Conservation (phyloP, 164 flowering plant genomes). For the Chimonanthus praecox region DNA sequence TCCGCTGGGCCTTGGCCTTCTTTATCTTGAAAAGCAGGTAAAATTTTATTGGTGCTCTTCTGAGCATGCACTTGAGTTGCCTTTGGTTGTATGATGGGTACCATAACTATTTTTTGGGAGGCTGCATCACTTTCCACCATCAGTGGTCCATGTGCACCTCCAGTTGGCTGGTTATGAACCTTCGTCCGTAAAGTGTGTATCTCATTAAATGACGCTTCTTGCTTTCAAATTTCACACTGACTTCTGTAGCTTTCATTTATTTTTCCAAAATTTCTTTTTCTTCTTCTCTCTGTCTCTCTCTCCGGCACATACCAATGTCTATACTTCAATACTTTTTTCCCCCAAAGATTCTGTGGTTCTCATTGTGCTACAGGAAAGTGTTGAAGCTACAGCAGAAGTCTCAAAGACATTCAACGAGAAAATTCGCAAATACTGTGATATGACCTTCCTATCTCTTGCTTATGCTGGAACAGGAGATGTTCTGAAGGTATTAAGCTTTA, state of each 20-base stretch:
- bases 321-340: neutral
- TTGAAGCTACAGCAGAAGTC: conserved; percentile 91
- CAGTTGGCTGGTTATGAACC: neutral
- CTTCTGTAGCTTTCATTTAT: neutral
- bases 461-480: conserved; percentile 99
- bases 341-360: neutral
- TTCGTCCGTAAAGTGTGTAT: no score
- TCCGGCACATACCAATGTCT: neutral
- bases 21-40: conserved; percentile 97
- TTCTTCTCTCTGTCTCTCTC: neutral
- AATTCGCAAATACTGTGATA: conserved; percentile 81
- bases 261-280: neutral
- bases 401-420: conserved; percentile 88
- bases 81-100: neutral
- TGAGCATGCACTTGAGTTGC: neutral
- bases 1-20: conserved; percentile 87
- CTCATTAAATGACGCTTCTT: neutral
- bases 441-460: conserved; percentile 90
- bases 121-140: no score
- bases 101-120: neutral
- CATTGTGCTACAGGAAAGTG: conserved; percentile 56
- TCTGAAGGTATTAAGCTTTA: conserved; percentile 54
- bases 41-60: neutral
- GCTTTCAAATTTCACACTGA: neutral
- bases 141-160: neutral